These are phyloP conservation scores for Xylariaceae sp. DNA, from an alignment of 2,329 filamentous ascomycete species.

Conservation along the genomic window DNA sequence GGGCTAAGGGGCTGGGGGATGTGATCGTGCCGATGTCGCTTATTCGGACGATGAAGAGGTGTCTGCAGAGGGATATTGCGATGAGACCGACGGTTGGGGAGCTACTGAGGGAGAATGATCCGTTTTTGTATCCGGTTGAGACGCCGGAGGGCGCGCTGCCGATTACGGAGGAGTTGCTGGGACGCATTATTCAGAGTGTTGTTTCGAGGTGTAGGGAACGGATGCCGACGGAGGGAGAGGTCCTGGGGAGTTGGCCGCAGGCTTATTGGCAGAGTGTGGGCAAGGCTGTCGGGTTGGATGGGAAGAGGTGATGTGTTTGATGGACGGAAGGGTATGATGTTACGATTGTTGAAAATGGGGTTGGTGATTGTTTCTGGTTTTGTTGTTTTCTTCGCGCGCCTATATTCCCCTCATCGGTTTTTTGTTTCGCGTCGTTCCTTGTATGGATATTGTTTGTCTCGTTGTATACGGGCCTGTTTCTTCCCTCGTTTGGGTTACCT, in stretches of 20 bases:
- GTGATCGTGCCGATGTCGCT: constrained; percentile 56
- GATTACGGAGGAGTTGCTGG: constrained; percentile 59
- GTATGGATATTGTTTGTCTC: not conserved
- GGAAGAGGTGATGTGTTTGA: constrained; percentile 3
- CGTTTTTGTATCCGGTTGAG: constrained; percentile 62
- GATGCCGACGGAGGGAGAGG: constrained; percentile 56
- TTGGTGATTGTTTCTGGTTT: not conserved
- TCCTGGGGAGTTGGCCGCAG: constrained; percentile 52
- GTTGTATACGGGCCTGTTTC: not conserved
- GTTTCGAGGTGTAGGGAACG: constrained; percentile 55
- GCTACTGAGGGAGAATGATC: constrained; percentile 54
- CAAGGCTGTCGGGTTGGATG: constrained; percentile 40
- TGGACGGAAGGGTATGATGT: not conserved
- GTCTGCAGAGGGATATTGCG: constrained; percentile 59
- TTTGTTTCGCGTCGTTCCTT: not conserved
- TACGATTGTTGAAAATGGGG: not conserved
- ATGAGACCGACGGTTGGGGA: constrained; percentile 62
- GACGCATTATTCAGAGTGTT: constrained; percentile 60
- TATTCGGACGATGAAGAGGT: constrained; percentile 58
- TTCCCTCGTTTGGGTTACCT: not conserved
- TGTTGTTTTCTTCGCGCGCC: not conserved
- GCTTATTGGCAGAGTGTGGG: constrained; percentile 59
- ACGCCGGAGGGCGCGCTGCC: constrained; percentile 52
- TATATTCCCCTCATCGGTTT: not conserved
- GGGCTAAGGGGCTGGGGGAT: constrained; percentile 64